phyloP scores from a whole-genome alignment of 2,329 filamentous ascomycete genomes.

The Cercospora janseana region DNA sequence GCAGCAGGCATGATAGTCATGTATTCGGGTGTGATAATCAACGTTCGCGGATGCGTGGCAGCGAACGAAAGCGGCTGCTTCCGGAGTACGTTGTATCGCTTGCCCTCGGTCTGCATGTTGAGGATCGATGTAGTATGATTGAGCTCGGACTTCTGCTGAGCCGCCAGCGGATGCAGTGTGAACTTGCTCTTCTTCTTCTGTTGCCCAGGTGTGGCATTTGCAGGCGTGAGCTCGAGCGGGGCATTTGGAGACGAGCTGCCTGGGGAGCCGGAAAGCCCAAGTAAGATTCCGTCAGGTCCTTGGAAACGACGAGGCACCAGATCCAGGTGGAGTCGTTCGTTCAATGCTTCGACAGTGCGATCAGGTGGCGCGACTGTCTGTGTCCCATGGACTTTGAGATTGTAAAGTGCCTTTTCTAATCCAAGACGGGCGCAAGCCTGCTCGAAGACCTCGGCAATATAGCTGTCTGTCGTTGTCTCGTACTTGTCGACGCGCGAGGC shows the following conservation, averaged over 20 bases:
- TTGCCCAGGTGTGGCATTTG: slow-evolving; percentile 33
- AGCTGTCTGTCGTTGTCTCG: slow-evolving; percentile 75
- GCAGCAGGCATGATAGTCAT: slow-evolving; percentile 74
- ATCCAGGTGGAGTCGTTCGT: slow-evolving; percentile 71
- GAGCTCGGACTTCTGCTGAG: slow-evolving; percentile 40
- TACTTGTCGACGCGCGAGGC: slow-evolving; percentile 69
- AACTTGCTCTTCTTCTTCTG: slow-evolving; percentile 33
- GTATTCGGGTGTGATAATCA: slow-evolving; percentile 82
- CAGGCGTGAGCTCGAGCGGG: slow-evolving; percentile 55
- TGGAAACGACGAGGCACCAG: slow-evolving; percentile 68
- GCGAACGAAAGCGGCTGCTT: slow-evolving; percentile 81
- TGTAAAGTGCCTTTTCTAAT: slow-evolving; percentile 74
- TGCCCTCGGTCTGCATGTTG: slow-evolving; percentile 51
- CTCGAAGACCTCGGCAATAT: slow-evolving; percentile 78
- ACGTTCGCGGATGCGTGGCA: slow-evolving; percentile 69
- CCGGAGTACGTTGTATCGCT: slow-evolving; percentile 76
- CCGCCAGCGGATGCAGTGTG: slow-evolving; percentile 61
- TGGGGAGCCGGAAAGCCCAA: slow-evolving; percentile 66
- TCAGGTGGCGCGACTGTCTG: slow-evolving; percentile 74
- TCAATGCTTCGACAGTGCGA: slow-evolving; percentile 74
- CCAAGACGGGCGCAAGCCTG: slow-evolving; percentile 73
- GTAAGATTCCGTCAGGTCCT: slow-evolving; percentile 55
- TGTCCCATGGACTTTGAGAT: slow-evolving; percentile 72
- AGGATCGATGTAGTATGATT: slow-evolving; percentile 26
- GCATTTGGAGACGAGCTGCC: slow-evolving; percentile 69